Percentiles rank a stretch among this genome's conserved stretches.
These are phyloP conservation scores for Coelastrella sp. DNA, from an alignment of 139 green algal species.

Conservation along the genomic window DNA sequence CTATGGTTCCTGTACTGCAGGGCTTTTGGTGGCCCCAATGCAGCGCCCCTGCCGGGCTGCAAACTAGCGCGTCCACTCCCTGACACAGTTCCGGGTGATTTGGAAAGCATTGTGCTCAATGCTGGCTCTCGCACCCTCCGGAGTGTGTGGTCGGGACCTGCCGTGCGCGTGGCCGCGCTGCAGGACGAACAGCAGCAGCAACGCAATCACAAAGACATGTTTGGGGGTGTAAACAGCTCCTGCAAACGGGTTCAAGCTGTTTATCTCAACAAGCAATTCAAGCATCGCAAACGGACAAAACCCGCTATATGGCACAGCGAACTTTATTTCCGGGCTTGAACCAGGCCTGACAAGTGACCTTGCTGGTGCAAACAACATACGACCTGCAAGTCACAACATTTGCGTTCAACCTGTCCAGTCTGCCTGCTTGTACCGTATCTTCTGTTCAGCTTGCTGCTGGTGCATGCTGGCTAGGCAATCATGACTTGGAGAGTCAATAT, in stretches of 20 bases:
- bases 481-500: background rate
- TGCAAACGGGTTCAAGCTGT: no score
- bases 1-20: background rate
- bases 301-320: no score
- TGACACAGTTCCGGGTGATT: background rate
- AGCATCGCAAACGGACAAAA: no score
- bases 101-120: background rate
- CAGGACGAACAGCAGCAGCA: background rate
- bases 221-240: no score
- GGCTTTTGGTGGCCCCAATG: background rate
- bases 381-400: no score
- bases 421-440: background rate
- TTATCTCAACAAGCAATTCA: no score
- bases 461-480: background rate
- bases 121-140: background rate
- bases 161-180: background rate
- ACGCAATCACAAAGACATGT: background rate
- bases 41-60: background rate
- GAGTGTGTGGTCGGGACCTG: slow-evolving; percentile 15
- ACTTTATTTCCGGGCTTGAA: no score
- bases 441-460: background rate
- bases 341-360: no score
- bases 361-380: no score
- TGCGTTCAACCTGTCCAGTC: no score
- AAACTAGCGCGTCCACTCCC: no score